These are phyloP conservation scores for Fusarium ambrosium DNA, from an alignment of 2,329 filamentous ascomycete species.

Conservation along the genomic window DNA sequence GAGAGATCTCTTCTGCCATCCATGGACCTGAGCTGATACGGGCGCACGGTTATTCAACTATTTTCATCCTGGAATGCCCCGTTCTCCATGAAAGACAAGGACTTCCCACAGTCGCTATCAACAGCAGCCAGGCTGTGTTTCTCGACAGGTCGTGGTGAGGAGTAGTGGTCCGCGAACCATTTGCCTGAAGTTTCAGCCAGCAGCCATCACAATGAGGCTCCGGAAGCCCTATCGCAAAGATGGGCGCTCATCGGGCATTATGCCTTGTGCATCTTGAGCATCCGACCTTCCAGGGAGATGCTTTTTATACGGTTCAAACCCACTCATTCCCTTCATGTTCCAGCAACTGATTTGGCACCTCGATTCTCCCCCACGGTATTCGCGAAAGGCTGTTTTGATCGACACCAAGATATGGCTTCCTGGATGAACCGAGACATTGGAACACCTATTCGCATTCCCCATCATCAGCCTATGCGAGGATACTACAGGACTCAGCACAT, in stretches of 20 bases:
- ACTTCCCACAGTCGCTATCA: background rate
- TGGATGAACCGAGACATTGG: background rate
- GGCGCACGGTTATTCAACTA: background rate
- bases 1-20: background rate
- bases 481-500: background rate
- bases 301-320: background rate
- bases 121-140: background rate
- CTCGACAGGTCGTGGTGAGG: background rate
- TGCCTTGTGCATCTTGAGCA: background rate
- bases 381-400: background rate
- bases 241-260: background rate
- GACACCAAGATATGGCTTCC: background rate
- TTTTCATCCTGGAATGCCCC: background rate
- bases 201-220: constrained; percentile 17
- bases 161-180: constrained; percentile 14
- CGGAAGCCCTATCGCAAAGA: constrained; percentile 2
- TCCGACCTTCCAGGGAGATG: background rate
- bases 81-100: background rate
- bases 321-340: background rate
- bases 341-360: background rate
- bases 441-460: background rate
- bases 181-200: background rate
- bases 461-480: background rate
- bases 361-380: background rate
- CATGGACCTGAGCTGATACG: background rate